Base-by-base conservation (phyloP, 2,329 filamentous ascomycete genomes). In the Beauveria bassiana region DNA sequence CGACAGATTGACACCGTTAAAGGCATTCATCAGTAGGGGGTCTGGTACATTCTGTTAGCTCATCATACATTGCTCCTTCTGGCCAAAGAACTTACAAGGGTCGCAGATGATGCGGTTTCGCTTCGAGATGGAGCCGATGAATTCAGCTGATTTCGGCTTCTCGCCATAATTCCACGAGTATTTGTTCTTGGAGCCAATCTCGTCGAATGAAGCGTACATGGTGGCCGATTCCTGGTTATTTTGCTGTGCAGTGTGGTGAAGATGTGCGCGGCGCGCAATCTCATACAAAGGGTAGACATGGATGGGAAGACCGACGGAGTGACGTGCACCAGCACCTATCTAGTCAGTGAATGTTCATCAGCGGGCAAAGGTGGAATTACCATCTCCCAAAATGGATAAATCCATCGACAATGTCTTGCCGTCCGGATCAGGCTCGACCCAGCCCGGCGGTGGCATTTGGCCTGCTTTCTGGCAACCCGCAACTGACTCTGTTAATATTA, bases 221-320 rank as follows among this genome's bases (percentile, higher is more conserved):
- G 74, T 70, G 0, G 83, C 80, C 0, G 83, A 87, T 67, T 89
- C 86, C 7, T 74, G 66, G 60, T 84, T 75, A 59, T 88, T 89
- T 4, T 82, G 78, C 24, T 70, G 59, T 0, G 82, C 70, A 1
- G 80, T 78, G 66, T 89, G 86, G 1, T 73, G 69, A 1, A 79
- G 75, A 64, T 82, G 75, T 0, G 84, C 85, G 38, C 86, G 78
- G 59, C 86, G 85, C 0, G 73, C 83, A 64, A 86, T 87, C 65
- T 89, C 86, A 66, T 87, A 89, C 0, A 89, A 68, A 0, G 86
- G 85, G 66, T 89, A 89, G 0, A 89, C 76, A 38, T 89, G 86
- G 12, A 88, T 86, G 0, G 86, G 86, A 0, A 82, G 76, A 0
- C 86, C 85, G 12, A 89, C 80, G 2, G 75, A 75, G 66, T 89